Conservation (phyloP, 176 grass and related monocot species). For the Musa beccarii region DNA sequence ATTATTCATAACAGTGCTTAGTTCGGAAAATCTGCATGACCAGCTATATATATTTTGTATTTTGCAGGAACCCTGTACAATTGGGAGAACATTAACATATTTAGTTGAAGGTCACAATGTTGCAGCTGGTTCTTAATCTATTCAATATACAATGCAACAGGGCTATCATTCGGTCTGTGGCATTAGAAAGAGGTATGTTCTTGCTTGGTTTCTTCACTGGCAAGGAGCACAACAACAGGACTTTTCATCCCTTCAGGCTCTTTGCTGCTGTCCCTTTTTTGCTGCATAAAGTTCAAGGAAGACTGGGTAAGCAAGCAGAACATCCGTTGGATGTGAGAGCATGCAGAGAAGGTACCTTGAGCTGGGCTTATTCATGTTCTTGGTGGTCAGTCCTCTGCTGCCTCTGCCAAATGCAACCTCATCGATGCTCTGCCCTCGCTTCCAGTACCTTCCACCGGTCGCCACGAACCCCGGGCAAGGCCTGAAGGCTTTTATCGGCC, state of each 20-base stretch:
- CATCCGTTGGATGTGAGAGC: background rate
- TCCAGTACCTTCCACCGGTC: conserved; percentile 71
- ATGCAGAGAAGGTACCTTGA: background rate
- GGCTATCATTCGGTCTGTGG: background rate
- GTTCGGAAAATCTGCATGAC: too few species aligned
- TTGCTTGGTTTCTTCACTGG: background rate
- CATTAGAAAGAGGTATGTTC: background rate
- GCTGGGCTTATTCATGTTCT: conserved; percentile 27
- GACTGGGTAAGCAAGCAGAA: background rate
- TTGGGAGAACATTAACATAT: too few species aligned
- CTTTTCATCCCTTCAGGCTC: background rate
- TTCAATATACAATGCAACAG: background rate
- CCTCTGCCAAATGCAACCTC: conserved; percentile 61
- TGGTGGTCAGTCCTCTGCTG: conserved; percentile 22
- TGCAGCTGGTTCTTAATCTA: background rate
- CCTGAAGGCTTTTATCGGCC: conserved; percentile 87
- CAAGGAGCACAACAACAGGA: background rate
- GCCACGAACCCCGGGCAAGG: conserved; percentile 75
- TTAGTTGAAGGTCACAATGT: background rate
- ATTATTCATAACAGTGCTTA: too few species aligned
- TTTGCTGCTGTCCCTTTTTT: background rate
- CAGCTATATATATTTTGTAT: too few species aligned
- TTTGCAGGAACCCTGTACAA: too few species aligned
- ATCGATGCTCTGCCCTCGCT: conserved; percentile 86
- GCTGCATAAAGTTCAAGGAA: background rate